A percentile compares a stretch with the other conserved stretches of the same genome.
Conservation (phyloP, 768 basidiomycete genomes). For the Hydnomerulius pinastri region DNA sequence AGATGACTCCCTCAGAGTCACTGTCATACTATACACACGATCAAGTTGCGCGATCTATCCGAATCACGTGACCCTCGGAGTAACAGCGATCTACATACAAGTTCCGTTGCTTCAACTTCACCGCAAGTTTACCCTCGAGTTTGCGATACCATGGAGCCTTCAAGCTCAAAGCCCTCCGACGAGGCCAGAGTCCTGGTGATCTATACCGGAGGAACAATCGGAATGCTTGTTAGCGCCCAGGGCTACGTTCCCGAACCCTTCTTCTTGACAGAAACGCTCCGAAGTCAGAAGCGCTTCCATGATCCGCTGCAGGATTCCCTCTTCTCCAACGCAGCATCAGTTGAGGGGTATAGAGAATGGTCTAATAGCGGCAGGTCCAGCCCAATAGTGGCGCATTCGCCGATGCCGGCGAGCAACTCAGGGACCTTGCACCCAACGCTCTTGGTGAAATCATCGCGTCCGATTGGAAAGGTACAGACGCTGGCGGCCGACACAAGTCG, state of each 20-base stretch:
- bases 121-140: not conserved
- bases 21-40: too few relatives aligned
- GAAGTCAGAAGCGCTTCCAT: conserved; percentile 85
- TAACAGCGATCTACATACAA: not conserved
- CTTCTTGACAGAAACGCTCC: conserved; percentile 82
- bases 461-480: conserved; percentile 52
- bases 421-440: conserved; percentile 40
- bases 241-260: conserved; percentile 87
- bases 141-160: conserved; percentile 45
- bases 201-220: conserved; percentile 90
- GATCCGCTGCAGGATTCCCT: conserved; percentile 87
- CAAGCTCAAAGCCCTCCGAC: conserved; percentile 51
- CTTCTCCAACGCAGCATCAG: conserved; percentile 77
- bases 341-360: conserved; percentile 82
- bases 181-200: conserved; percentile 85
- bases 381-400: conserved; percentile 31
- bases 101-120: not conserved
- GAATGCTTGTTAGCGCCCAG: conserved; percentile 76
- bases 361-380: conserved; percentile 62
- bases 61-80: not conserved
- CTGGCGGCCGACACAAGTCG: conserved; percentile 33
- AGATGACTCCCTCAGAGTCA: too few relatives aligned
- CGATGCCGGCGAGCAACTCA: conserved; percentile 11
- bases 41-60: not conserved
- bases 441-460: conserved; percentile 68